phyloP scores from a whole-genome alignment of 164 flowering plant genomes.

The Annona cherimola region DNA sequence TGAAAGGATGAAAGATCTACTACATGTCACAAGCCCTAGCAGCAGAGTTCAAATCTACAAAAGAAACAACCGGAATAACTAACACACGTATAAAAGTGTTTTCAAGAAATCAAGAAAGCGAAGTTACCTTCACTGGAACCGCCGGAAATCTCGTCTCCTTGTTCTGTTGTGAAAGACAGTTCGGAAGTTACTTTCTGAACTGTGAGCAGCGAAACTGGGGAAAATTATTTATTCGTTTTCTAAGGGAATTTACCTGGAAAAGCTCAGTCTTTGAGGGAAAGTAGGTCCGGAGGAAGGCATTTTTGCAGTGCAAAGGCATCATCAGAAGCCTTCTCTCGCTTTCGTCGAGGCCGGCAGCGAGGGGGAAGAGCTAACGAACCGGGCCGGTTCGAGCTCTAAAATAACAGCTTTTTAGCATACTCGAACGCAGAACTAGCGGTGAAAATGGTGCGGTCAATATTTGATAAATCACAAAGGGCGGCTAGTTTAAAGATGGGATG shows the following conservation, averaged over 20 bases:
- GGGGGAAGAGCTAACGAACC: not conserved
- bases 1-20: not conserved
- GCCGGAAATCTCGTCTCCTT: not conserved
- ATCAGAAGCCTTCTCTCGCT: not conserved
- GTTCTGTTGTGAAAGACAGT: not conserved
- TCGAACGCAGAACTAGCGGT: too few species aligned
- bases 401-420: too few species aligned
- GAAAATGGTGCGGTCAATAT: too few species aligned
- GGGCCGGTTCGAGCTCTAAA: not conserved
- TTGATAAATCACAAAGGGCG: too few species aligned
- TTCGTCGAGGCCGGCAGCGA: not conserved
- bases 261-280: not conserved
- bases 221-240: not conserved
- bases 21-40: not conserved
- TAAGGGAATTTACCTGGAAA: not conserved
- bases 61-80: not conserved
- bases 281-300: not conserved
- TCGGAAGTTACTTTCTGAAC: not conserved
- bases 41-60: not conserved
- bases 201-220: not conserved
- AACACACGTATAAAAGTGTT: not conserved
- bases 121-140: not conserved
- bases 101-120: not conserved
- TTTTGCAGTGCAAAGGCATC: not conserved
- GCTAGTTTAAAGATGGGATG: too few species aligned